Evolutionary conservation across 495 filamentous ascomycete genomes (phyloP).

Genomic region (Neurospora sp.): DNA sequence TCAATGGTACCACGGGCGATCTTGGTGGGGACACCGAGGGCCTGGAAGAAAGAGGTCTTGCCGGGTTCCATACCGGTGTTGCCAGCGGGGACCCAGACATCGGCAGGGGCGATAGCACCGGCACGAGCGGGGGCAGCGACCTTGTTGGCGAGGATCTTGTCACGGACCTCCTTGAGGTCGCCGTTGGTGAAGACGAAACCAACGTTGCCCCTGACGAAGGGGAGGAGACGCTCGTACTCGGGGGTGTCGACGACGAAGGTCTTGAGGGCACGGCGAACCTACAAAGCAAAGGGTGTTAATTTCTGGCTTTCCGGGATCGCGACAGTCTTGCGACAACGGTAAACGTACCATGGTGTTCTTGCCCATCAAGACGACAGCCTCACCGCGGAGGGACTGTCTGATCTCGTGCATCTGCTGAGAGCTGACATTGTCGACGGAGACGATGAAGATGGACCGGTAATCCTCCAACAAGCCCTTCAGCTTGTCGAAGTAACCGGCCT

Average conservation of each 20-base stretch:
- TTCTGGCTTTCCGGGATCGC: background rate
- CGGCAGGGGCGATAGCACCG: constrained; percentile 83
- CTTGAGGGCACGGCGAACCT: constrained; percentile 95
- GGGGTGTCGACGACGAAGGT: constrained; percentile 84
- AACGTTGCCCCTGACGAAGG: constrained; percentile 93
- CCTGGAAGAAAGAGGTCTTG: constrained; percentile 99
- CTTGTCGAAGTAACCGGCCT: constrained; percentile 99
- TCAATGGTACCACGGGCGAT: constrained; percentile 99
- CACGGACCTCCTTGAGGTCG: constrained; percentile 83
- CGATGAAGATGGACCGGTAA: constrained; percentile 95
- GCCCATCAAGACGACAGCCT: constrained; percentile 95
- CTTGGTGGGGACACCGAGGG: constrained; percentile 99
- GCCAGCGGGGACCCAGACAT: constrained; percentile 88
- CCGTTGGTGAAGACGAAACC: constrained; percentile 99
- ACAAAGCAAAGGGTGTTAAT: background rate
- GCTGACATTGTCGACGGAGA: constrained; percentile 88
- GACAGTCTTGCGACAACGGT: background rate
- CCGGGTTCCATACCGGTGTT: constrained; percentile 99
- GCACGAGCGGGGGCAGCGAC: constrained; percentile 95
- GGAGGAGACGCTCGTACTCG: constrained; percentile 94
- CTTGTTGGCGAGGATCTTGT: constrained; percentile 92
- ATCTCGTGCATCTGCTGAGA: constrained; percentile 99
- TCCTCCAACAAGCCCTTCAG: constrained; percentile 86
- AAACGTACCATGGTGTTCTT: constrained; percentile 98
- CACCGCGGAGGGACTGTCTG: constrained; percentile 72